phyloP scores from a whole-genome alignment of 495 filamentous ascomycete genomes.

The Annulohypoxylon stygium region DNA sequence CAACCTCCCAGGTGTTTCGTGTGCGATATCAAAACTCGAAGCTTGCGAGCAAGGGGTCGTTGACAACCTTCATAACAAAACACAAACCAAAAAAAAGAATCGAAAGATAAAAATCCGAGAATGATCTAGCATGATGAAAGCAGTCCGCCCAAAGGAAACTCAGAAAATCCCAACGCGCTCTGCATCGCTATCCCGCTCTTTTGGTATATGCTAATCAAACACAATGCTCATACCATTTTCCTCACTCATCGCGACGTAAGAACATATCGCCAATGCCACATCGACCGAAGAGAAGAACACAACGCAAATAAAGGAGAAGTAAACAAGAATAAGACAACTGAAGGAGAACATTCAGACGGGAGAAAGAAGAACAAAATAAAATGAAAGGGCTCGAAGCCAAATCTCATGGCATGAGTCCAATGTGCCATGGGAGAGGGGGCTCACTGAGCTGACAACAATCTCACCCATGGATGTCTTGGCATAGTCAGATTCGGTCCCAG shows the following conservation, averaged over 20 bases:
- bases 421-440: not conserved
- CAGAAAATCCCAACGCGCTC: not conserved
- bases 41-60: not conserved
- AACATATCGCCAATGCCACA: not conserved
- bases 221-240: not conserved
- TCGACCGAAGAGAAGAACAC: not conserved
- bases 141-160: not conserved
- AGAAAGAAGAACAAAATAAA: not conserved
- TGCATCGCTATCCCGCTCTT: not conserved
- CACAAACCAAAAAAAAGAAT: not conserved
- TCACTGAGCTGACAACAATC: not conserved
- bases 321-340: not conserved
- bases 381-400: not conserved
- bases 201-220: not conserved
- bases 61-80: not conserved
- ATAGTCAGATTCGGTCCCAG: not conserved
- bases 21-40: not conserved
- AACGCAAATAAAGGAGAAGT: not conserved
- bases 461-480: constrained; percentile 3
- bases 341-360: too few species aligned
- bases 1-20: not conserved
- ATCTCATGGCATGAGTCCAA: not conserved
- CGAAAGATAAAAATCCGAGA: not conserved
- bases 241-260: not conserved
- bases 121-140: not conserved